Base-by-base conservation (phyloP, 306 rosid genomes). In the Cucumis sativus region DNA sequence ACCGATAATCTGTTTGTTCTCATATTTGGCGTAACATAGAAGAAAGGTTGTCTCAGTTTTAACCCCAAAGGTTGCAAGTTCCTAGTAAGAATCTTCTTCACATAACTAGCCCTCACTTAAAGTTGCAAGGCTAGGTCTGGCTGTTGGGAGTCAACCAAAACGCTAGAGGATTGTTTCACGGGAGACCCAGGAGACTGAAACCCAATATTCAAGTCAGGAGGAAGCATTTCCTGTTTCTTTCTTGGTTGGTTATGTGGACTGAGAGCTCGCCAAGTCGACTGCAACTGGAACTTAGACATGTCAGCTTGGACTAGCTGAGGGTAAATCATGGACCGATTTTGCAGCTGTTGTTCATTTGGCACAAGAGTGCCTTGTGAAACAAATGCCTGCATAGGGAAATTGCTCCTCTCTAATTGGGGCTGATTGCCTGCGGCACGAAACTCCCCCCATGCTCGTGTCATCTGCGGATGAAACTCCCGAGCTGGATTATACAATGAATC, bases 111-210 rank as follows among this genome's bases (percentile, higher is more conserved):
- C 71, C 13, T 60, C 43, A 41, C 33, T 92, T 88, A 96, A 51
- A 92, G 96, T 80, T 96, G 99, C 88, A 92, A 82, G 83, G 99
- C 99, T 58, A 96, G 87, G 88, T 96, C 99, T 47, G 98, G 99
- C 86, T 96, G 99, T 88, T 92, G 99, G 13, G 99, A 92, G 78
- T 96, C 99, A 3, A 91, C 97, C 79, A 83, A 68, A 54, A 89
- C 88, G 62, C 92, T 91, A 59, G 97, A 90, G 60, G 98, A 91
- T 65, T 91, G 99, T 81, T 90, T 96, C 14, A 88, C 91, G 1
- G 99, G 99, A 10, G 98, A 91, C 68, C 92, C 97, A 4, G 99
- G 97, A 57, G 96, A 85, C 78, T 96, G 99, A 84, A 92, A 96
- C 63, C 91, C 96, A 13, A 96, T 92, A 78, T 96, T 96, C 93